Evolutionary conservation across 2,329 filamentous ascomycete species (phyloP).

Genomic region (Bipolaris cookei): DNA sequence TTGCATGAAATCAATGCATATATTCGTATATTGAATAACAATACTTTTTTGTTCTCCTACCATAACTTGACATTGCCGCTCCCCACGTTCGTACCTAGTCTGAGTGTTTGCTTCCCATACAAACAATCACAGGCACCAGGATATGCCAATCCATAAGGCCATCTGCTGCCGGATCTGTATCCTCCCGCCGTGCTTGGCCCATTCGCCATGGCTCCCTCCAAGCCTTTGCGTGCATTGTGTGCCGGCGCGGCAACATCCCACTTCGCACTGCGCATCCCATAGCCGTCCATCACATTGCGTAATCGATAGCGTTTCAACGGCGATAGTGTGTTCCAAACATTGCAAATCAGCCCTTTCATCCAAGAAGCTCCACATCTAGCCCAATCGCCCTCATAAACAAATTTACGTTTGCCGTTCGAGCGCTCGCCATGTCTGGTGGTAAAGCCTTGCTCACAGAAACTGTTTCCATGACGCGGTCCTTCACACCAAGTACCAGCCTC

Average conservation of each 20-base stretch:
- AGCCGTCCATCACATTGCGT: neutral
- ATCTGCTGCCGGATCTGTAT: neutral
- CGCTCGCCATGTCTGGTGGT: constrained; percentile 81
- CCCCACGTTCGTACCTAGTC: neutral
- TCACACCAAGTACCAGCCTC: constrained; percentile 90
- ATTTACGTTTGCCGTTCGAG: constrained; percentile 90
- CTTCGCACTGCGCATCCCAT: constrained; percentile 1
- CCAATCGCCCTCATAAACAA: constrained; percentile 98
- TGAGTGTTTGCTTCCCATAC: constrained; percentile 28
- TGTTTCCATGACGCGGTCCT: constrained; percentile 97
- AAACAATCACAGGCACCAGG: constrained; percentile 14
- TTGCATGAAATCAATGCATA: constrained; percentile 17
- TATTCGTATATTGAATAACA: constrained; percentile 20
- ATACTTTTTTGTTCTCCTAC: constrained; percentile 19
- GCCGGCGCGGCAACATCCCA: neutral
- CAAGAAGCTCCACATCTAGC: constrained; percentile 85
- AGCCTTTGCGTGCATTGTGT: neutral
- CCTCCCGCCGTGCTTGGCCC: neutral
- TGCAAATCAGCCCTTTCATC: constrained; percentile 50
- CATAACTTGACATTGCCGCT: constrained; percentile 1
- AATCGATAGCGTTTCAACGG: neutral
- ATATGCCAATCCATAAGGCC: neutral
- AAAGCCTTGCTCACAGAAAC: constrained; percentile 87
- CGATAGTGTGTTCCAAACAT: constrained; percentile 8
- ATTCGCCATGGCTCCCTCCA: neutral